Evolutionary conservation across 495 filamentous ascomycete species (phyloP), one percentile per base, ranked within the genome.

Genomic region (Astrothelium subdiscretum): DNA sequence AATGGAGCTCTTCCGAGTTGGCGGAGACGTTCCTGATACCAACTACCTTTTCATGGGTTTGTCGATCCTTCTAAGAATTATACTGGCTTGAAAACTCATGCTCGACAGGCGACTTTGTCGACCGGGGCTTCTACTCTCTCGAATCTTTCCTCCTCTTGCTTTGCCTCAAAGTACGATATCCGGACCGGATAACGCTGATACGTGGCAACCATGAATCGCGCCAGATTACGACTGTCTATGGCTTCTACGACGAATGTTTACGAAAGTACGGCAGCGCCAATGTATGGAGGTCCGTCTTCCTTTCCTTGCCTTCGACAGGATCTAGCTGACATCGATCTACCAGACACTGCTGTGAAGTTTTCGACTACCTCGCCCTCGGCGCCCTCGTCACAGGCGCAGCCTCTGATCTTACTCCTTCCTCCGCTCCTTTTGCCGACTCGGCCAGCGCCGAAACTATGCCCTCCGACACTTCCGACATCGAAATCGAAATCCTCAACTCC

Each of bases 211-310:
- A 98, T 77, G 94, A 98, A 72, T 96, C 91, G 12, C 83, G 94
- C 40, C 94, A 98, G 71, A 98, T 98, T 71, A 98, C 94, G 24
- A 95, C 89, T 4, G 94, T 98, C 31, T 98, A 98, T 73, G 94
- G 94, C 57, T 98, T 98, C 79, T 98, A 98, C 77, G 94, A 98
- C 69, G 94, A 98, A 72, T 98, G 94, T 69, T 79, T 97, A 59
- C 87, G 95, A 43, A 98, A 98, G 76, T 98, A 98, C 71, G 94
- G 94, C 59, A 94, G 57, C 73, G 94, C 94, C 20, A 98, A 97
- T 66, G 94, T 98, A 0, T 98, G 94, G 94, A 83, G 92, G 58
- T 96, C 64, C 3, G 57, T 60, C 5, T n/a, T 6, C 24, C 20
- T 60, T 5, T n/a, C 18, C 31, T 15, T 26, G 3, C 13, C 38